Base-by-base conservation (phyloP, 2,329 filamentous ascomycete species). In the Aspergillus niger region DNA sequence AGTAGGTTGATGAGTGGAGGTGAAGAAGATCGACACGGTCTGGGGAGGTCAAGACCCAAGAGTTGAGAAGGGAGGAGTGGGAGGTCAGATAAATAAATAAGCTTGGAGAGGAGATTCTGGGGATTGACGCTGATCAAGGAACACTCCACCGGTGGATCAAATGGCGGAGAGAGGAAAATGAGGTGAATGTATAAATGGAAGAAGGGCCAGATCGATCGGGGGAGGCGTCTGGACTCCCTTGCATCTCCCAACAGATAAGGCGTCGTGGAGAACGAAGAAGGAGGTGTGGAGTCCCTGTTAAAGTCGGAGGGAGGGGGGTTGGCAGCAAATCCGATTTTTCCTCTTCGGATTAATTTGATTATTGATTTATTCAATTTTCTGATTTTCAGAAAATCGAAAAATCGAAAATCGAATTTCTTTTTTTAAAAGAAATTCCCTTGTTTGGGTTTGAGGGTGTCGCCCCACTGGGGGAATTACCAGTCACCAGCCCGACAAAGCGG, bases 191-290 rank as follows among this genome's bases (percentile, higher is more conserved):
- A 58, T 59, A 43, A 44, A 56, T 55, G 49, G 39, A 55, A 55
- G 47, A 63, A 58, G 60, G 63, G 57, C 64, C 65, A 68, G 65
- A 68, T 68, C 63, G 65, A 68, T 68, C 66, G 66, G 60, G 32
- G 58, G 63, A 56, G 44, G 61, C 43, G 64, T 62, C 64, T 67
- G 63, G 66, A 68, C 66, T 68, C 65, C 66, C 66, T 69, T 69
- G 67, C 67, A 66, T 65, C 36, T 63, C 61, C 66, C 65, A 68
- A 65, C 63, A 61, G 66, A 67, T 68, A 65, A 68, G 66, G 66
- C 65, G 63, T 60, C 58, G 64, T 57, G 65, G 41, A 44, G 41
- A 44, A 44, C 20, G 22, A 44, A 44, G 41, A 43, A 20, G 20
- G 41, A 44, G 41, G 41, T 20, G 20, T 10, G 41, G 41, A 44